A percentile compares a stretch with the other conserved stretches of the same genome.
These are phyloP conservation scores for Podospora pseudopauciseta DNA, from an alignment of 495 filamentous ascomycete species.

Conservation along the genomic window DNA sequence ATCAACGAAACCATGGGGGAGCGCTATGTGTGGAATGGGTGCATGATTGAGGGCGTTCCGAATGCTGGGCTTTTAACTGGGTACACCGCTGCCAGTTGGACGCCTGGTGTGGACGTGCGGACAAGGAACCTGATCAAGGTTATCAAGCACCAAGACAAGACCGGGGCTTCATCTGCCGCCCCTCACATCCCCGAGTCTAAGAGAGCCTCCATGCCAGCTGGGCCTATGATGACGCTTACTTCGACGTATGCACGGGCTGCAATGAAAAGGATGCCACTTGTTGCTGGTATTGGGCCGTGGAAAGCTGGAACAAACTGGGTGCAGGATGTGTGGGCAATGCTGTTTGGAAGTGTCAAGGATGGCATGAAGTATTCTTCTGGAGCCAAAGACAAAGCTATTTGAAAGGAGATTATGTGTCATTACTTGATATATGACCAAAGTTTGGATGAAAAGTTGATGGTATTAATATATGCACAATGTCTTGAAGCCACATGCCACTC, in stretches of 20 bases:
- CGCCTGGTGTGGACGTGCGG: conserved; percentile 40
- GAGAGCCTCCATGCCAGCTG: conserved; percentile 16
- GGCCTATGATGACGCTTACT: conserved; percentile 24
- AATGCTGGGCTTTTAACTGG: conserved; percentile 36
- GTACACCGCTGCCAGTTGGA: conserved; percentile 59
- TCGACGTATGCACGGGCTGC: conserved; percentile 37
- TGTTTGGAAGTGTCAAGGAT: conserved; percentile 30
- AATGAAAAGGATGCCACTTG: conserved; percentile 30
- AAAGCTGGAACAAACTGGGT: conserved; percentile 31
- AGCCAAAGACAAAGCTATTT: conserved; percentile 15
- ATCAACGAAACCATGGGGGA: conserved; percentile 51
- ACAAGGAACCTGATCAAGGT: conserved; percentile 35
- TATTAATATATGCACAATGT: not conserved
- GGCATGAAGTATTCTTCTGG: conserved; percentile 30
- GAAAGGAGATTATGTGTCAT: not conserved
- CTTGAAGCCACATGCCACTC: not conserved
- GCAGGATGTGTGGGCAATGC: conserved; percentile 27
- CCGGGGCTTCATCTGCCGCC: conserved; percentile 29
- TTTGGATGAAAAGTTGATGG: not conserved
- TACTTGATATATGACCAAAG: not conserved
- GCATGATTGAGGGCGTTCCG: conserved; percentile 41
- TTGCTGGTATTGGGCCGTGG: conserved; percentile 34
- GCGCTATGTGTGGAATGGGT: conserved; percentile 52
- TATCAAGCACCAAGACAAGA: conserved; percentile 36
- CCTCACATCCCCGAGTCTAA: conserved; percentile 26